Evolutionary conservation across 2,329 filamentous ascomycete genomes (phyloP).

Genomic region (Cercospora sp.): DNA sequence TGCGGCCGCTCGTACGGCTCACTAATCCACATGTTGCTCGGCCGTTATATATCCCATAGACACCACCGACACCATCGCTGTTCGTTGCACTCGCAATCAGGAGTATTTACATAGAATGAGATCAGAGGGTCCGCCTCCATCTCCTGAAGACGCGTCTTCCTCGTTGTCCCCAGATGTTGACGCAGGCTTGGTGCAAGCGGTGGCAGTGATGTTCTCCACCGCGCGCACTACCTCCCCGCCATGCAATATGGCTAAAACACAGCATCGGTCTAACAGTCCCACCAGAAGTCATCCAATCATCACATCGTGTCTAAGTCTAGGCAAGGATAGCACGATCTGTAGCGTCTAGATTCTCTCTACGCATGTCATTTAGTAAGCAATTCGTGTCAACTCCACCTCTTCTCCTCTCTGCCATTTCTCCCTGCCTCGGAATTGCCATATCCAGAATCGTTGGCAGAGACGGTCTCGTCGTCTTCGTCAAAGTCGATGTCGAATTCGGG

Average conservation of each 20-base stretch:
- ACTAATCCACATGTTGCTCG: not conserved
- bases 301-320: not conserved
- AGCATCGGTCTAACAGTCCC: not conserved
- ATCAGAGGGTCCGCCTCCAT: constrained; percentile 3
- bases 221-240: not conserved
- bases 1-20: not conserved
- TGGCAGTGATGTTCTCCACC: constrained; percentile 4
- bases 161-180: constrained; percentile 1
- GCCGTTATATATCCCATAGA: not conserved
- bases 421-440: constrained; percentile 29
- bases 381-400: constrained; percentile 21
- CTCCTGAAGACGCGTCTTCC: constrained; percentile 7
- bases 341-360: not conserved
- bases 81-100: not conserved
- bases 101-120: not conserved
- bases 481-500: constrained; percentile 91
- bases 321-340: not conserved
- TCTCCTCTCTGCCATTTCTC: constrained; percentile 26
- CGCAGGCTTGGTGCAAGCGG: not conserved
- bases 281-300: not conserved
- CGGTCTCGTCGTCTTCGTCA: constrained; percentile 56
- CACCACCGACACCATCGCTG: not conserved
- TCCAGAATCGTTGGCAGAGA: constrained; percentile 39
- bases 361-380: not conserved
- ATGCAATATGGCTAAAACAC: not conserved